Base-by-base conservation (phyloP, 441 rosid genomes). In the Croton setiger region DNA sequence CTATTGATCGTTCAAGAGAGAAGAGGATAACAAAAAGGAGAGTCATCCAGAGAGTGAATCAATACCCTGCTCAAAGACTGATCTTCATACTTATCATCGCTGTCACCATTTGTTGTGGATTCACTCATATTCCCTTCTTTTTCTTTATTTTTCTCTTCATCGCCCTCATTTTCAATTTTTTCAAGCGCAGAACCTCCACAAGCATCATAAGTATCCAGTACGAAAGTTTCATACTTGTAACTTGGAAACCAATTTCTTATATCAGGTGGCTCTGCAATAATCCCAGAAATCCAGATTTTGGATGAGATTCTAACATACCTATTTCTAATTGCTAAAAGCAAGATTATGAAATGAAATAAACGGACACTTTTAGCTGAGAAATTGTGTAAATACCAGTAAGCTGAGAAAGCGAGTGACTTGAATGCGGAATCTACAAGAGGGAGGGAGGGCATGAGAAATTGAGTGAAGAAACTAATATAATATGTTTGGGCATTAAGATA, bases 191-290 rank as follows among this genome's bases (percentile, higher is more conserved):
- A 33, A 57, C 66, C 80, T 63, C 66, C 67, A 52, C 67, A 52
- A 57, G 31, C 71, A 54, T 70, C 81, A 9, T 56, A 69, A 31
- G 84, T 73, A 60, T 75, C 81, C 86, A 83, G 61, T 13, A 56
- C 73, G 12, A 80, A 75, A 44, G 87, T 75, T 52, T 83, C 86
- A 60, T 78, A 79, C 51, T 71, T 60, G 65, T 74, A 82, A 69
- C 86, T 81, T 27, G 85, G 63, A 72, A 82, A 84, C 92, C 87
- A 85, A 70, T 85, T 74, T 53, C 84, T 58, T 63, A 83, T 62
- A 21, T 85, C 84, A 41, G 86, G 87, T 51, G 84, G 88, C 67
- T 87, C 89, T 82, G 80, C 57, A 27, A 63, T n/a, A 45, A 52
- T 21, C 44, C 23, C 18, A 35, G 74, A 68, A 37, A 43, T 43